Conservation (phyloP, 768 basidiomycete species). For the Termitomyces sp. region DNA sequence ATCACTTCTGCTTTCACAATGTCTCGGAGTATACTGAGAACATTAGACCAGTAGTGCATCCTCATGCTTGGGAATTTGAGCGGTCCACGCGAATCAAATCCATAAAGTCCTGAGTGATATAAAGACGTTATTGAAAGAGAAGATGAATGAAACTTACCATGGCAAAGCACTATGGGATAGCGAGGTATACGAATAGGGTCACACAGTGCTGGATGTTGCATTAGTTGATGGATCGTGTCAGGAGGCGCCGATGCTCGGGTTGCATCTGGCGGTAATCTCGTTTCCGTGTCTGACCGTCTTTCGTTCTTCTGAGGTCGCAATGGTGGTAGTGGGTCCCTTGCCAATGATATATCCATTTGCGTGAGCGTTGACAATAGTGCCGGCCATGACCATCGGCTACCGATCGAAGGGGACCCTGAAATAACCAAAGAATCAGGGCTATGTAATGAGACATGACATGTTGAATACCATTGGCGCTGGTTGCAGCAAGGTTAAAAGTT, state of each 20-base stretch:
- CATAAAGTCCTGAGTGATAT: constrained; percentile 68
- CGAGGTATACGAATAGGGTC: constrained; percentile 77
- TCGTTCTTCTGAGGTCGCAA: constrained; percentile 10
- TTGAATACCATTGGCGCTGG: constrained; percentile 2
- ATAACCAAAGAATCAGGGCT: not conserved
- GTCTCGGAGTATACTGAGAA: constrained; percentile 72
- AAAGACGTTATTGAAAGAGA: not conserved
- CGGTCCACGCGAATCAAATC: constrained; percentile 89
- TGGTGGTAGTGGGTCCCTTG: constrained; percentile 15
- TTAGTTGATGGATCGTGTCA: constrained; percentile 62
- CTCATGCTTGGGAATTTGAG: constrained; percentile 75
- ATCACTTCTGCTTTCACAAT: constrained; percentile 91
- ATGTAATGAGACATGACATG: not conserved
- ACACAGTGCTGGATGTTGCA: constrained; percentile 71
- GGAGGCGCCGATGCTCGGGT: constrained; percentile 16
- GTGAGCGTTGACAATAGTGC: constrained; percentile 17
- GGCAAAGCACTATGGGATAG: constrained; percentile 91
- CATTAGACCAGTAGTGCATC: constrained; percentile 92
- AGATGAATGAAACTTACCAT: constrained; percentile 50
- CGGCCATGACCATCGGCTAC: constrained; percentile 22
- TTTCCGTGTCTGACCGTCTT: constrained; percentile 4
- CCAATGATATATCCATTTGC: constrained; percentile 11
- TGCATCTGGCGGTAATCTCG: constrained; percentile 14
- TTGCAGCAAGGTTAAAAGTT: not conserved
- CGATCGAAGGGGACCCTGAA: constrained; percentile 7